These are phyloP conservation scores for Phytopythium cucurbitacearum DNA, from an alignment of 352 stramenopile species.

Conservation along the genomic window DNA sequence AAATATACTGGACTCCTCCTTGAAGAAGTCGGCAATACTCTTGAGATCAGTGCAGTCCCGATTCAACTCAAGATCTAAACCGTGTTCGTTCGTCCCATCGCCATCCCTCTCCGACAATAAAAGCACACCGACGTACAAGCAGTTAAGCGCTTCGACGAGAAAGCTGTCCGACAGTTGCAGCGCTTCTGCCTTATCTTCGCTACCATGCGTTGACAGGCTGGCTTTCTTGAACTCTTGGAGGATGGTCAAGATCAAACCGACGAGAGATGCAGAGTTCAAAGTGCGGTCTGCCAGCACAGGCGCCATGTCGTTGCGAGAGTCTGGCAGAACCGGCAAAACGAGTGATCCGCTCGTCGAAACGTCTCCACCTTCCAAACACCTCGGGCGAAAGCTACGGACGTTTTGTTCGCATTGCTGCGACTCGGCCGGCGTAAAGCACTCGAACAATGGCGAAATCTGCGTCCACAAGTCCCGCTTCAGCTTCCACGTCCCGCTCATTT, in stretches of 20 bases:
- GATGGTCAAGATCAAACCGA: slow-evolving; percentile 36
- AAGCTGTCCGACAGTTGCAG: no score
- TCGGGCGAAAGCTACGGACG: slow-evolving; percentile 34
- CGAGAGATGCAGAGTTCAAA: slow-evolving; percentile 43
- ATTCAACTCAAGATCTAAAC: no score
- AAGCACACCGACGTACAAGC: slow-evolving; percentile 42
- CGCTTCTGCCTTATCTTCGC: background rate
- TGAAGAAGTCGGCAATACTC: slow-evolving; percentile 26
- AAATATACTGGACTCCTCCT: slow-evolving; percentile 26
- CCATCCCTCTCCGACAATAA: slow-evolving; percentile 12
- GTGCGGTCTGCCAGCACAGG: slow-evolving; percentile 31
- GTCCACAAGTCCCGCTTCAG: slow-evolving; percentile 52
- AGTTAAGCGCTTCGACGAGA: slow-evolving; percentile 24
- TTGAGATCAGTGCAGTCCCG: slow-evolving; percentile 8
- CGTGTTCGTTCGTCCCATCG: background rate
- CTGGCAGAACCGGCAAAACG: slow-evolving; percentile 29
- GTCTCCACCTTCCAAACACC: slow-evolving; percentile 4
- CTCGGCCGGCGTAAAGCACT: slow-evolving; percentile 74
- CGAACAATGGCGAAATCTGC: slow-evolving; percentile 59
- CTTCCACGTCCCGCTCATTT: slow-evolving; percentile 68
- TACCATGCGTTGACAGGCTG: background rate
- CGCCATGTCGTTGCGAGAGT: slow-evolving; percentile 7
- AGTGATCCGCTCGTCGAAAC: slow-evolving; percentile 4
- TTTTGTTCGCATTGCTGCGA: slow-evolving; percentile 75
- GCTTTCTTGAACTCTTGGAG: slow-evolving; percentile 33